Base-by-base conservation (phyloP, 2,329 filamentous ascomycete species). In the Arthroderma sp. region DNA sequence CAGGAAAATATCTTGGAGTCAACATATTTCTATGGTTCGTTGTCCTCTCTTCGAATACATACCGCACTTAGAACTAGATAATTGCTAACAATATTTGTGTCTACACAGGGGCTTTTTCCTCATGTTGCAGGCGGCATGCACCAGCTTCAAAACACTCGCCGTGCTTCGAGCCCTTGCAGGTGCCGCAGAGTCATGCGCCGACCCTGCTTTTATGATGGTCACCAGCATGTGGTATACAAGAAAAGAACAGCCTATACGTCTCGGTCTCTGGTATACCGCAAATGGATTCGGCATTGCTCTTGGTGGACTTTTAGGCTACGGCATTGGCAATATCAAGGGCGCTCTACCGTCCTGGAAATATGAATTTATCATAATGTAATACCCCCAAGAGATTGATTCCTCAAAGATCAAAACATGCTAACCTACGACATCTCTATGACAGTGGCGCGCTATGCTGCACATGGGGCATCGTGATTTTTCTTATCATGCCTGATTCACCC, bases 201-300 rank as follows among this genome's bases (percentile, higher is more conserved):
- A 78, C 52, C 78, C 77, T 1, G 71, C 69, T 0, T 78, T 81
- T 48, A 78, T 82, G 67, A 59, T 82, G 1, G 75, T 82, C 32
- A 81, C 77, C 0, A 70, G 70, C 4, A 80, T 80, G 76, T 83
- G 76, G 71, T 77, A 80, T 52, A 80, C 77, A 1, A 67, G 77
- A 6, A 65, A 68, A 3, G 74, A 83, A 53, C 78, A 82, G 52
- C 77, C 78, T 0, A 65, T 75, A 2, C 66, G 77, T 0, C 77
- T 79, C 41, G 74, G 73, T 1, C 61, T 74, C 0, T 80, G 75
- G 74, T 79, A 75, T 54, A 68, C 70, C 0, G 75, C 73, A 29
- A 78, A 78, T 40, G 77, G 77, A 0, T 56, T 77, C 5, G 75
- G 73, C 1, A 75, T 78, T 31, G 74, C 76, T 0, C 67, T 77